Evolutionary conservation across 352 stramenopile genomes (phyloP).

Genomic region (Blastocystis sp.): DNA sequence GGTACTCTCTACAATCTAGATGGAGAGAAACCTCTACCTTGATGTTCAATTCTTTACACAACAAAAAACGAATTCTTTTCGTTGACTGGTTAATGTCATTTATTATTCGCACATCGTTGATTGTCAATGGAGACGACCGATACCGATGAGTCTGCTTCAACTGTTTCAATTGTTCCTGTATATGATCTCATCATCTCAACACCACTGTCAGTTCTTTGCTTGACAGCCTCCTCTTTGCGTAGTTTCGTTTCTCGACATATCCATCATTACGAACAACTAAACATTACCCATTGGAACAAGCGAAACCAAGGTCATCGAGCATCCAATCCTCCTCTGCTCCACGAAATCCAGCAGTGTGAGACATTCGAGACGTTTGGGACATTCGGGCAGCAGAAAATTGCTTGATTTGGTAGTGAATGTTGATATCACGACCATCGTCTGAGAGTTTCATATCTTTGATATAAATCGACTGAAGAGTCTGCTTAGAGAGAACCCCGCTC

Average conservation of each 20-base stretch:
- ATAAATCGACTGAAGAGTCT: background rate
- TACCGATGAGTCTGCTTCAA: constrained; percentile 11
- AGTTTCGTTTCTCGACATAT: background rate
- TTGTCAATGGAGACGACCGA: background rate
- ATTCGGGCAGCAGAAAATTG: background rate
- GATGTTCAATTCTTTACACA: background rate
- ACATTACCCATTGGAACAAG: background rate
- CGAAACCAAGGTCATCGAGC: constrained; percentile 13
- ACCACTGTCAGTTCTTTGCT: background rate
- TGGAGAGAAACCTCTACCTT: background rate
- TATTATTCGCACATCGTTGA: background rate
- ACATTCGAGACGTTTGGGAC: too few species aligned
- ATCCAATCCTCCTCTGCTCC: background rate
- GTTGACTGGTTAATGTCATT: background rate
- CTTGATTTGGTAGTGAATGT: background rate
- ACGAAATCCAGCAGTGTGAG: background rate
- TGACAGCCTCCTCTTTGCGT: background rate
- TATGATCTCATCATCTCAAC: background rate
- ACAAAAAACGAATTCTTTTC: constrained; percentile 23
- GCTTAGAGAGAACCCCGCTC: background rate
- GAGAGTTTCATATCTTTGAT: background rate
- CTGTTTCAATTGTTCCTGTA: background rate
- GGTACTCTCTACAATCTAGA: background rate
- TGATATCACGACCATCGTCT: constrained; percentile 29
- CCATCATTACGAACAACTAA: background rate